A percentile compares a stretch with the other conserved stretches of the same genome.
Evolutionary conservation across 371 early-diverging fungal genomes (phyloP).

Genomic region (Mortierella sp.): DNA sequence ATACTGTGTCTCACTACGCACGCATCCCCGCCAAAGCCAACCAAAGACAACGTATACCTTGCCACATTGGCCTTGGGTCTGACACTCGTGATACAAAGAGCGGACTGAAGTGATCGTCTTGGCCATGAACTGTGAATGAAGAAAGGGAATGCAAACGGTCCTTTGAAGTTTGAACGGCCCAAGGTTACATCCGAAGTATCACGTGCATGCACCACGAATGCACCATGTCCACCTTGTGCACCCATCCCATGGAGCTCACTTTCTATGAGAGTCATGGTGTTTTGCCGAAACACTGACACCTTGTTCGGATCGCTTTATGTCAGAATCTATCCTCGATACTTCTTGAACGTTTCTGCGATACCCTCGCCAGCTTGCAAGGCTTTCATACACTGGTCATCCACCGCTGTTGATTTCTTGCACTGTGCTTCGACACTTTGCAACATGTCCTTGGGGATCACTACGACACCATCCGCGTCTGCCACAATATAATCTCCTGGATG

Average conservation of each 20-base stretch:
- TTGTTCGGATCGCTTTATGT: too few relatives aligned
- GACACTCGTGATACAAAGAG: constrained; percentile 47
- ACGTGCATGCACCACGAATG: too few relatives aligned
- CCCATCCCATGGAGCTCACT: too few relatives aligned
- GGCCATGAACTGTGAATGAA: not conserved
- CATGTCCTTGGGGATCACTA: constrained; percentile 68
- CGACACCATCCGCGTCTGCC: constrained; percentile 84
- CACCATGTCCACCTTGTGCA: too few relatives aligned
- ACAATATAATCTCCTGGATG: constrained; percentile 80
- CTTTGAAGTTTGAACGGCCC: too few relatives aligned
- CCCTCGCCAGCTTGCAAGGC: constrained; percentile 70
- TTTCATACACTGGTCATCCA: constrained; percentile 77
- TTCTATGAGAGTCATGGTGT: too few relatives aligned
- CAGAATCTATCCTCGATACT: constrained; percentile 59
- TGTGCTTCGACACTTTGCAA: constrained; percentile 65
- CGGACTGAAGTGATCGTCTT: constrained; percentile 28
- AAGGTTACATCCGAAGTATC: too few relatives aligned
- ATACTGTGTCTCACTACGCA: too few relatives aligned
- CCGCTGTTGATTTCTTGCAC: constrained; percentile 63
- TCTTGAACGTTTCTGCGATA: constrained; percentile 75
- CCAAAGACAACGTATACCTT: constrained; percentile 21
- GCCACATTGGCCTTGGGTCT: constrained; percentile 52
- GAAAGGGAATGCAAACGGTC: not conserved
- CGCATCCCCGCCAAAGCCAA: too few relatives aligned
- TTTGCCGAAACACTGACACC: too few relatives aligned